Conservation (phyloP, 768 basidiomycete genomes). For the Lactarius deliciosus region DNA sequence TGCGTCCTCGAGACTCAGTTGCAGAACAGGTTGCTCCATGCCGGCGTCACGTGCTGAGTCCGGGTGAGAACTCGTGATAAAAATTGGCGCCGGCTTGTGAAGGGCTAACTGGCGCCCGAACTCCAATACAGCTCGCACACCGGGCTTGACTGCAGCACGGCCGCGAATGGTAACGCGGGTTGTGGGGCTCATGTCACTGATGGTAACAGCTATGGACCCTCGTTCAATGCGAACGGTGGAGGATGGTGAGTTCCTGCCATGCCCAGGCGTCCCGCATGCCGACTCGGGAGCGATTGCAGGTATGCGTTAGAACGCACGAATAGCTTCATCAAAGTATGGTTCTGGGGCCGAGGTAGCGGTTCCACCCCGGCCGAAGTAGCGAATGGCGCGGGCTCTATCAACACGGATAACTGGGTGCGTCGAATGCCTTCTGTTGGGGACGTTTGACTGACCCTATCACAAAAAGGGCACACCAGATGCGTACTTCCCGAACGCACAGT, state of each 20-base stretch:
- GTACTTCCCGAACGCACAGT: slow-evolving; percentile 34
- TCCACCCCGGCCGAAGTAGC: slow-evolving; percentile 21
- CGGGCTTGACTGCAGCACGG: slow-evolving; percentile 50
- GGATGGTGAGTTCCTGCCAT: slow-evolving; percentile 47
- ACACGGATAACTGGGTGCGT: slow-evolving; percentile 31
- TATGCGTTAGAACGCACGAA: slow-evolving; percentile 38
- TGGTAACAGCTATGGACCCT: slow-evolving; percentile 52
- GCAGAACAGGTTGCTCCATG: slow-evolving; percentile 51
- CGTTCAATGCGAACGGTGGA: slow-evolving; percentile 58
- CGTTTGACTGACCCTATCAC: not conserved
- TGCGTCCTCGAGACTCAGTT: not conserved
- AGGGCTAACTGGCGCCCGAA: not conserved
- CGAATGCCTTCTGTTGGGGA: not conserved
- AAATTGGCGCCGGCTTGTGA: not conserved
- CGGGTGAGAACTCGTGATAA: slow-evolving; percentile 41
- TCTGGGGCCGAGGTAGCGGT: slow-evolving; percentile 37
- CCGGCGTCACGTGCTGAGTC: slow-evolving; percentile 44
- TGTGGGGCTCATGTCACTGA: slow-evolving; percentile 49
- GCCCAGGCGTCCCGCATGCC: not conserved
- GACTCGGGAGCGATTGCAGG: slow-evolving; percentile 9
- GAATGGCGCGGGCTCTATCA: slow-evolving; percentile 28
- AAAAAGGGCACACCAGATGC: slow-evolving; percentile 31
- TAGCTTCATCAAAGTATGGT: slow-evolving; percentile 37
- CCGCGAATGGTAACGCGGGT: slow-evolving; percentile 50
- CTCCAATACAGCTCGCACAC: slow-evolving; percentile 31